phyloP scores from a whole-genome alignment of 768 basidiomycete genomes.

The Tephrocybe sp. region DNA sequence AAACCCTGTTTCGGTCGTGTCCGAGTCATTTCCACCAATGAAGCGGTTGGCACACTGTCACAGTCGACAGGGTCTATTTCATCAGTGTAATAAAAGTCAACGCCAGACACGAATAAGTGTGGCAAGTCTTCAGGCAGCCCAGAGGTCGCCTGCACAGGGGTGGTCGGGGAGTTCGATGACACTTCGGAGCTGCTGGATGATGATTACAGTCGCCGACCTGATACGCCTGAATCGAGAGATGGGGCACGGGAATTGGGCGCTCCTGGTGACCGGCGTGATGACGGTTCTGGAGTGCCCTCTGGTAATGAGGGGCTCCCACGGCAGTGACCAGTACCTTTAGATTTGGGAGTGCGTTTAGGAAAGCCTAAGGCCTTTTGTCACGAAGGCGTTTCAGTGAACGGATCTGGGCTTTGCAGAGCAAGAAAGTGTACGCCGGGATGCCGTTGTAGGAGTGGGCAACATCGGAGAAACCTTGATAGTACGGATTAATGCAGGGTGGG shows the following conservation, averaged over 20 bases:
- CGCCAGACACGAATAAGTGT: conserved; percentile 3
- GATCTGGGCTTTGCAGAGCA: neutral
- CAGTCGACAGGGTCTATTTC: neutral
- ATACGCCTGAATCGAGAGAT: conserved; percentile 4
- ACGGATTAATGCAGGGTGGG: conserved; percentile 24
- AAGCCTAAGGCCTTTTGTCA: conserved; percentile 21
- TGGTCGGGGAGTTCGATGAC: conserved; percentile 13
- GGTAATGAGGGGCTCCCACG: conserved; percentile 9
- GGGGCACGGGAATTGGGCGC: conserved; percentile 12
- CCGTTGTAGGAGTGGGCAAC: neutral
- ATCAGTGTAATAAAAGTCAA: conserved; percentile 9
- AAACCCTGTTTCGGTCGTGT: neutral
- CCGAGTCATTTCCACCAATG: neutral
- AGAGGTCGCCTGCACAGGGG: conserved; percentile 5
- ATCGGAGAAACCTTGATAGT: neutral
- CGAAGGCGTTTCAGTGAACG: neutral
- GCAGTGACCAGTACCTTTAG: conserved; percentile 12
- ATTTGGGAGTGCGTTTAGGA: conserved; percentile 23
- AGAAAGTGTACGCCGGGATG: conserved; percentile 3
- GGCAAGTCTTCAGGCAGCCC: conserved; percentile 4
- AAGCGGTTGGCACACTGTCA: neutral
- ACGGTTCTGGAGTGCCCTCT: conserved; percentile 10
- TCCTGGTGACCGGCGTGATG: conserved; percentile 1
- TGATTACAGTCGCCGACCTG: conserved; percentile 15
- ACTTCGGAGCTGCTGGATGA: conserved; percentile 14